Evolutionary conservation across 108 stramenopile species (phyloP), one percentile per base, ranked within the genome.

Genomic region (Fragilaria radians): DNA sequence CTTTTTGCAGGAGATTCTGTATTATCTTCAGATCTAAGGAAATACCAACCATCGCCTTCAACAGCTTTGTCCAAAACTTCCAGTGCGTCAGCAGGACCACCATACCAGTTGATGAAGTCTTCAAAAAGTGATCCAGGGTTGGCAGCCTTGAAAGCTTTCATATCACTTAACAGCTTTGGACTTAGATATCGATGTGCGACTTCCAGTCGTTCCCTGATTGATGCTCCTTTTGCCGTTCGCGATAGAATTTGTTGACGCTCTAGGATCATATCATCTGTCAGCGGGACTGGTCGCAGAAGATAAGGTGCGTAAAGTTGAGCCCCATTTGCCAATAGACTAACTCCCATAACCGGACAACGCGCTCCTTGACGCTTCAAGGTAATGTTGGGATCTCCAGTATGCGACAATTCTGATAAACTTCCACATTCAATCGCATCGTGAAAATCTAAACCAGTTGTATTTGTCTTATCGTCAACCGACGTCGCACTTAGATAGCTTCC

Each of bases 261-360:
- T 33, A 86, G 61, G 0, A 74, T 59, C 36, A 89, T 66, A 71
- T 89, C 91, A 52, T 89, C 88, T 34, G 91, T 93, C 71, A 89
- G 49, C 7, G 92, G 92, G 53, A 69, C 54, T 5, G 84, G 78
- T 45, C 92, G 61, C 45, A 86, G 88, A 19, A 93, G 61, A 51
- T 90, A 90, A 26, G 92, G 92, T 21, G 86, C 92, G 63, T 83
- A 93, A 1, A 93, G 59, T 69, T 91, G 91, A 70, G 82, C 85
- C 9, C 83, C 79, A 28, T 70, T 75, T 42, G 47, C 26, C n/a
- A 59, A 30, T 24, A 92, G 60, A 42, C 54, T 61, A 1, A 52
- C 59, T 19, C 71, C 70, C 33, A 71, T 66, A 3, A 92, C 83
- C 2, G 91, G 91, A 68, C 91, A 92, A 28, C 91, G 69, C 7